Base-by-base conservation (phyloP, 805 yeast genomes). In the Myxozyma monticola region DNA sequence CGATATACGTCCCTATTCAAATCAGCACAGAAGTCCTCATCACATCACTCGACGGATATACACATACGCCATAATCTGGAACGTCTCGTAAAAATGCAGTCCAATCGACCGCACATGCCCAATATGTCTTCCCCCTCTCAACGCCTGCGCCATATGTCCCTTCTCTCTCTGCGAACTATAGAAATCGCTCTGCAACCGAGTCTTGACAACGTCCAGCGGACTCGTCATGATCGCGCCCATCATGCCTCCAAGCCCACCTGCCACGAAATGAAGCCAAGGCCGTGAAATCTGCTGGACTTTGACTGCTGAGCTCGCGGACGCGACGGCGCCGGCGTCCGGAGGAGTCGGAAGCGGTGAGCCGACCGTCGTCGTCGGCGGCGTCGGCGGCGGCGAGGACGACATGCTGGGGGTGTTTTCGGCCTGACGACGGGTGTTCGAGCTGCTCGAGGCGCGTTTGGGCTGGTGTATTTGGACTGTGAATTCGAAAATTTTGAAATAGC, bases 161-260 rank as follows among this genome's bases (percentile, higher is more conserved):
- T 54, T 48, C 45, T 33, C 33, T n/a, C 51, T 20, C 42, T 56
- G 54, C 2, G 48, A 21, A 14, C 45, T 38, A 50, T 84, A 90
- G 5, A 84, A 87, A 63, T 89, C 96, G 53, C 96, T 85, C 67
- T 93, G 99, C 48, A 93, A 71, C 63, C 99, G 77, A 0, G 99
- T 93, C 65, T 93, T 93, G 31, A 93, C 96, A 42, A 93, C 76
- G 70, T 93, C 99, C 55, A 93, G 79, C 0, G 99, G 99, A 61
- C 96, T 84, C 0, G 99, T 93, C 47, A 82, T 83, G 2, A 91
- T 71, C 1, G 99, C 96, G 22, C 99, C 99, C 26, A 91, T 87
- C 97, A 93, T 93, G 14, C 99, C 99, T 29, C 97, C 99, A 22
- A 87, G 58, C 62, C 76, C 76, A 8, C 76, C 76, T 28, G 76